Percentiles rank a stretch among this genome's conserved stretches.
These are phyloP conservation scores for Conringia planisiliqua DNA, from an alignment of 345 rosid species.

Conservation along the genomic window DNA sequence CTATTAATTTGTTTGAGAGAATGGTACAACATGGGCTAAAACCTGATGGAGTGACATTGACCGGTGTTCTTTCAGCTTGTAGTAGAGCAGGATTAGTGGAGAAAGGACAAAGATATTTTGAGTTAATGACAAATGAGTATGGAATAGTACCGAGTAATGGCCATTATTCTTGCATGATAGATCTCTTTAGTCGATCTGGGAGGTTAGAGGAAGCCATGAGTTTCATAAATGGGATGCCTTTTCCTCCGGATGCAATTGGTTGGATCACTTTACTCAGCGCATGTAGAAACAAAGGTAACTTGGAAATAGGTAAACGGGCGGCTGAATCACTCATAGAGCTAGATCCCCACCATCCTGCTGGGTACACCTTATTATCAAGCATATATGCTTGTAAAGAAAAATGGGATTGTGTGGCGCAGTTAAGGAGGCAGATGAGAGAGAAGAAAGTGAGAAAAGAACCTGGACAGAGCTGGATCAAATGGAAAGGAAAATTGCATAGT, in stretches of 20 bases:
- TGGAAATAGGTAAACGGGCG: conserved; percentile 83
- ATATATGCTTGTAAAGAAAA: conserved; percentile 69
- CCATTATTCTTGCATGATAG: conserved; percentile 94
- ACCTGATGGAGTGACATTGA: conserved; percentile 88
- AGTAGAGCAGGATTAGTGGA: conserved; percentile 88
- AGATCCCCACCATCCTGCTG: conserved; percentile 80
- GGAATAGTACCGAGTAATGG: conserved; percentile 56
- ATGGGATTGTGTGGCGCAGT: conserved; percentile 69
- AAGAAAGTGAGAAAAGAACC: conserved; percentile 79
- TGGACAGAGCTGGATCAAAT: conserved; percentile 93
- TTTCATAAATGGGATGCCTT: conserved; percentile 73
- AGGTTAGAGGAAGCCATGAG: conserved; percentile 74
- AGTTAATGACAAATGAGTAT: conserved; percentile 58
- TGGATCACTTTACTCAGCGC: conserved; percentile 90
- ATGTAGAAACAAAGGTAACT: conserved; percentile 59
- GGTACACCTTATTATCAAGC: conserved; percentile 67
- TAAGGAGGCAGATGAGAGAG: conserved; percentile 66
- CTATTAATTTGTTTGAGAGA: conserved; percentile 67
- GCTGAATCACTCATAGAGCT: conserved; percentile 70
- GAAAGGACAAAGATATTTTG: conserved; percentile 65
- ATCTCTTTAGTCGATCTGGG: conserved; percentile 84
- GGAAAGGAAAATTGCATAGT: conserved; percentile 59
- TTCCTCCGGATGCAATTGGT: conserved; percentile 72
- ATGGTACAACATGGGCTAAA: conserved; percentile 64
- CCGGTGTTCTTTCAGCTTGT: conserved; percentile 88